These are phyloP conservation scores for Clohesyomyces aquaticus DNA, from an alignment of 495 filamentous ascomycete species.

Conservation along the genomic window DNA sequence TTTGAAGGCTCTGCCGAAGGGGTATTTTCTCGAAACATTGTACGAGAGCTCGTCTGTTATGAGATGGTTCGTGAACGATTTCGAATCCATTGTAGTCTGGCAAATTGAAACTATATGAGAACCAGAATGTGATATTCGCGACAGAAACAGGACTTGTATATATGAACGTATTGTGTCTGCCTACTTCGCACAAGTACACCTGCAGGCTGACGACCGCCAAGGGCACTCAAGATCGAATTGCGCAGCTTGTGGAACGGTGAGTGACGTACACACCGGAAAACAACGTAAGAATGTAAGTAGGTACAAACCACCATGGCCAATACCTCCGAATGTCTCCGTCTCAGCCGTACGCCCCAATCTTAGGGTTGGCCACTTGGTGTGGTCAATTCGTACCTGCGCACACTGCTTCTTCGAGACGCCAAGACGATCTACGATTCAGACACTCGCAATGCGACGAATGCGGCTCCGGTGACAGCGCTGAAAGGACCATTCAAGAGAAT, in stretches of 20 bases:
- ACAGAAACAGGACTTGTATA: not conserved
- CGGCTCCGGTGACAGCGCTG: not conserved
- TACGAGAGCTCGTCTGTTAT: constrained; percentile 18
- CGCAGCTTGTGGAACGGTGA: not conserved
- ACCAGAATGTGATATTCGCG: not conserved
- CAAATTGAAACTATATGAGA: not conserved
- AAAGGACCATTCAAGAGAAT: not conserved
- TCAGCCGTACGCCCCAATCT: not conserved
- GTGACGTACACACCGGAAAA: too few species aligned
- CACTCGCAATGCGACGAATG: not conserved
- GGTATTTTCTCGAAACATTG: constrained; percentile 25
- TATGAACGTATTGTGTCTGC: not conserved
- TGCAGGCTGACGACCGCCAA: not conserved
- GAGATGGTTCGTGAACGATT: constrained; percentile 2
- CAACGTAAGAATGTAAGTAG: not conserved
- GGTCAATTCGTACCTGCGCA: not conserved
- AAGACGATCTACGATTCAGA: not conserved
- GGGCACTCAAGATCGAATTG: not conserved
- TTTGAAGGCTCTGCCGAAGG: constrained; percentile 18
- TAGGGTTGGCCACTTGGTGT: not conserved
- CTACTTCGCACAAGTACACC: not conserved
- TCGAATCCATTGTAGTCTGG: not conserved
- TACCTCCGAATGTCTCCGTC: not conserved
- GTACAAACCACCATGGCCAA: not conserved
- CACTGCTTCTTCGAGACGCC: not conserved